phyloP scores from a whole-genome alignment of 2,329 filamentous ascomycete species.

The Penicillium sp. region DNA sequence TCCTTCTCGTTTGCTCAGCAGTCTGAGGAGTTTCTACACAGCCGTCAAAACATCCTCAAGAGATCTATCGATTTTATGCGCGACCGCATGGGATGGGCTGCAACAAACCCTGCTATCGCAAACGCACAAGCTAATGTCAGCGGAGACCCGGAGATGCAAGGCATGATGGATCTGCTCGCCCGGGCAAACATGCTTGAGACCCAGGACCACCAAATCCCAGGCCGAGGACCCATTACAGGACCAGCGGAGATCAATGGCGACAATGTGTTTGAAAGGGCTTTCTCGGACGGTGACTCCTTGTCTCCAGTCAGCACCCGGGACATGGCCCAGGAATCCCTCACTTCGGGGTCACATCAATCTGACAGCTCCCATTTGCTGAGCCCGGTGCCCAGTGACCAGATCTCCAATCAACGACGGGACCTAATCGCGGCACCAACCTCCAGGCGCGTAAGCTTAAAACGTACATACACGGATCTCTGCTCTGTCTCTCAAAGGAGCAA shows the following conservation, averaged over 20 bases:
- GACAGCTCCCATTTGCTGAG: slow-evolving; percentile 31
- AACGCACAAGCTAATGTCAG: slow-evolving; percentile 80
- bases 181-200: slow-evolving; percentile 76
- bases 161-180: slow-evolving; percentile 85
- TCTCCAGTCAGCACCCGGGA: slow-evolving; percentile 23
- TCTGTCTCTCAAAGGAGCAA: slow-evolving; percentile 76
- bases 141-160: slow-evolving; percentile 84
- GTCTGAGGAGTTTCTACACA: slow-evolving; percentile 88
- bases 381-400: slow-evolving; percentile 34
- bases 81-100: slow-evolving; percentile 81
- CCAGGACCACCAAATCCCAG: slow-evolving; percentile 49
- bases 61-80: slow-evolving; percentile 96
- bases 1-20: slow-evolving; percentile 98
- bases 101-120: slow-evolving; percentile 72
- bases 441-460: slow-evolving; percentile 71
- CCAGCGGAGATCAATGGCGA: slow-evolving; percentile 71
- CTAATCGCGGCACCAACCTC: slow-evolving; percentile 53
- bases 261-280: slow-evolving; percentile 85
- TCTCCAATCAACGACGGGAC: slow-evolving; percentile 33
- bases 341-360: slow-evolving; percentile 17
- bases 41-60: slow-evolving; percentile 88
- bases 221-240: slow-evolving; percentile 72
- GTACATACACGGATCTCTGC: slow-evolving; percentile 83
- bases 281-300: slow-evolving; percentile 51
- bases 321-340: slow-evolving; percentile 19